Conservation (phyloP, 768 basidiomycete species). For the Crassisporium funariophilum region DNA sequence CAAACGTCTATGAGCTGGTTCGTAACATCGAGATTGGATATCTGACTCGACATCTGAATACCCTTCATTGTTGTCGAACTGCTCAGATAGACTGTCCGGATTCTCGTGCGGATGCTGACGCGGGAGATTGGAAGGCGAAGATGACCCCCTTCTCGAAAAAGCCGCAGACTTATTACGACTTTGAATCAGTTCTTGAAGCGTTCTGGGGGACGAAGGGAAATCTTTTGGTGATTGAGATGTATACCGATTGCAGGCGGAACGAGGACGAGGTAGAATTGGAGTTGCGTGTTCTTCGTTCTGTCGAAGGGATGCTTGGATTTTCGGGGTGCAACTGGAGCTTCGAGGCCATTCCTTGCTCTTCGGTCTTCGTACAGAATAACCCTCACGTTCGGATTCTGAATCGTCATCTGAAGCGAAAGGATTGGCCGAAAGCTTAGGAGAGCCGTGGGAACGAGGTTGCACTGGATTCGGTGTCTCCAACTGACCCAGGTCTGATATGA, state of each 20-base stretch:
- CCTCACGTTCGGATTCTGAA: constrained; percentile 22
- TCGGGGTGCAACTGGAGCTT: constrained; percentile 26
- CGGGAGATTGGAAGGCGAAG: not conserved
- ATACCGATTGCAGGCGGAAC: constrained; percentile 12
- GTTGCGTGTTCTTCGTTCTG: constrained; percentile 12
- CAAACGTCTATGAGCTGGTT: not conserved
- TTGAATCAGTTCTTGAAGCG: constrained; percentile 25
- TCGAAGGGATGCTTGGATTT: constrained; percentile 21
- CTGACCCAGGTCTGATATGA: constrained; percentile 32
- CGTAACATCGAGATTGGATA: not conserved
- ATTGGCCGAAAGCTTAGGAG: too few relatives aligned
- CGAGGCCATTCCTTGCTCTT: constrained; percentile 19
- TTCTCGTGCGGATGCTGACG: not conserved
- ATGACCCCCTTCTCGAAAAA: not conserved
- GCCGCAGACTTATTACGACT: constrained; percentile 15
- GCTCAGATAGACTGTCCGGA: not conserved
- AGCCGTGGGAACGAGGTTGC: not conserved
- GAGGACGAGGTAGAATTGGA: constrained; percentile 12
- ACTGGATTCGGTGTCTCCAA: not conserved
- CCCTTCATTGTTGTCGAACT: not conserved
- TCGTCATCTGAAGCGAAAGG: constrained; percentile 11
- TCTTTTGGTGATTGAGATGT: constrained; percentile 7
- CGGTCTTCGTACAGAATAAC: constrained; percentile 15
- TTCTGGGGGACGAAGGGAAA: constrained; percentile 15
- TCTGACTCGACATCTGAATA: not conserved